Evolutionary conservation across 371 early-diverging fungal genomes (phyloP).

Genomic region (Basidiobolus meristosporus): DNA sequence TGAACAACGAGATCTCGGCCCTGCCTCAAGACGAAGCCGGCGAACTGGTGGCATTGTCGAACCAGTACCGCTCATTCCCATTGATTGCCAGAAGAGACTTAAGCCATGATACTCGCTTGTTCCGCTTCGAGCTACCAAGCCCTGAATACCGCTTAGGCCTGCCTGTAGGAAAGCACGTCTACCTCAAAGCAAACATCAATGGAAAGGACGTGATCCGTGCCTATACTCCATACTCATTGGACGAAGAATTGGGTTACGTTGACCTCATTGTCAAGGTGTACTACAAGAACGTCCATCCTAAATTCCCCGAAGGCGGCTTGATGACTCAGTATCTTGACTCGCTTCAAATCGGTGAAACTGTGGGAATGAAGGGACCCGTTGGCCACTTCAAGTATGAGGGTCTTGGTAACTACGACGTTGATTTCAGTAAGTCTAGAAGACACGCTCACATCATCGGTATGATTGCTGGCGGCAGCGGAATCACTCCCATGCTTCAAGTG

Average conservation of each 20-base stretch:
- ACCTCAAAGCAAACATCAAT: conserved; percentile 15
- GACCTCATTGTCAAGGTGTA: conserved; percentile 46
- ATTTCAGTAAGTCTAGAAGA: conserved; percentile 3
- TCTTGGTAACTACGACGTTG: not conserved
- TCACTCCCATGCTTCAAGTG: conserved; percentile 36
- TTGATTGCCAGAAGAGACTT: conserved; percentile 12
- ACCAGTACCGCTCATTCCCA: conserved; percentile 13
- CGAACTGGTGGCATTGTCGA: conserved; percentile 8
- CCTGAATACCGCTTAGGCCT: conserved; percentile 12
- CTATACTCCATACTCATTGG: conserved; percentile 26
- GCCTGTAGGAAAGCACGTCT: conserved; percentile 24
- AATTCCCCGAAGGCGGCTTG: conserved; percentile 22
- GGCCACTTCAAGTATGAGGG: conserved; percentile 19
- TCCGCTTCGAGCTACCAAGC: conserved; percentile 15
- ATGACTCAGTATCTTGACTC: conserved; percentile 25
- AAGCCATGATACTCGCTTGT: conserved; percentile 17
- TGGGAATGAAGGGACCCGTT: conserved; percentile 34
- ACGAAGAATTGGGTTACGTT: conserved; percentile 13
- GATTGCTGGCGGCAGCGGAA: conserved; percentile 44
- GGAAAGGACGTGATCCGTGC: conserved; percentile 24
- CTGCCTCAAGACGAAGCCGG: conserved; percentile 1
- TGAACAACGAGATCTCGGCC: not conserved
- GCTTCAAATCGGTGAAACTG: conserved; percentile 24
- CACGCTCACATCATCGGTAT: conserved; percentile 12
- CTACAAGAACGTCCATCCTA: conserved; percentile 9